Evolutionary conservation across 495 filamentous ascomycete genomes (phyloP).

Genomic region (Lophium mytilinum): DNA sequence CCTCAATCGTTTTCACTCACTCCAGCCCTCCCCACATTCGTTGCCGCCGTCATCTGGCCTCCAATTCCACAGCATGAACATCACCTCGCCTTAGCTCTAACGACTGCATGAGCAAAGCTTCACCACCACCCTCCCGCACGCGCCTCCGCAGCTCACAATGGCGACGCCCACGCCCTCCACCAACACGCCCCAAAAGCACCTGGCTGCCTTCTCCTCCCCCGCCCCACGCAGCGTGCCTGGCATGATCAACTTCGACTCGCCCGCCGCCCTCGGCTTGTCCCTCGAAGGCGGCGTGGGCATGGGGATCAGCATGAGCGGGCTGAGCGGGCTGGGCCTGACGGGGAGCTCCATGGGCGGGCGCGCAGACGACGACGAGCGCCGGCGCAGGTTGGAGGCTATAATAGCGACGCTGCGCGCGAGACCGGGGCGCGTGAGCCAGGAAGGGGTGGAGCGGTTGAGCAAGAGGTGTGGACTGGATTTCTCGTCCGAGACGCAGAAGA

Average conservation of each 20-base stretch:
- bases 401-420: conserved; percentile 39
- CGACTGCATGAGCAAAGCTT: background rate
- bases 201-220: conserved; percentile 30
- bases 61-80: no score
- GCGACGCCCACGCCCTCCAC: conserved; percentile 30
- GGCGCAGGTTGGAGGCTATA: conserved; percentile 46
- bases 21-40: no score
- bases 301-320: conserved; percentile 30
- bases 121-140: background rate
- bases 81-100: no score
- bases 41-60: no score
- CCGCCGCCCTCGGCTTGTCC: conserved; percentile 16
- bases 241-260: conserved; percentile 27
- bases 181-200: conserved; percentile 21
- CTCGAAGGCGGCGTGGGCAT: conserved; percentile 23
- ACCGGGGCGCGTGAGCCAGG: conserved; percentile 56
- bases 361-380: conserved; percentile 49
- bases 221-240: conserved; percentile 31
- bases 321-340: conserved; percentile 23
- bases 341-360: conserved; percentile 21
- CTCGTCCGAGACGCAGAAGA: conserved; percentile 57
- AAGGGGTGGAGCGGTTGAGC: conserved; percentile 70
- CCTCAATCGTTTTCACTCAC: no score
- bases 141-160: conserved; percentile 16
- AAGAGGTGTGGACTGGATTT: conserved; percentile 66